Evolutionary conservation across 768 basidiomycete genomes (phyloP).

Genomic region (Pisolithus tinctorius): DNA sequence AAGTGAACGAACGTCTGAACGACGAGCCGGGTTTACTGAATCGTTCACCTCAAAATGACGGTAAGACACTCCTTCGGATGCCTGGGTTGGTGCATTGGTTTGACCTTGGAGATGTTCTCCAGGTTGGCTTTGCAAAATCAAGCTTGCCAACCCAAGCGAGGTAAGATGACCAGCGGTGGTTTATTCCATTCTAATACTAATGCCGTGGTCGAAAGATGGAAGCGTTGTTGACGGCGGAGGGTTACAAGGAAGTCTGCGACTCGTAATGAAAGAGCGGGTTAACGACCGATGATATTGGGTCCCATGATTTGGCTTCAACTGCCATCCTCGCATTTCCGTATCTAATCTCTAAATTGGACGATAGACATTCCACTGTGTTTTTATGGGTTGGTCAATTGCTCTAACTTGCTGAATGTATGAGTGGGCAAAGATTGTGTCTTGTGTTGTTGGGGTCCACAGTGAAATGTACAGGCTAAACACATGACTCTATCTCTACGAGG

Average conservation of each 20-base stretch:
- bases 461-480: background rate
- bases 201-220: slow-evolving; percentile 44
- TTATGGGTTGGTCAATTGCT: background rate
- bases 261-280: slow-evolving; percentile 15
- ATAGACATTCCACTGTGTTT: background rate
- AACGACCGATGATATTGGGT: background rate
- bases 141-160: slow-evolving; percentile 70
- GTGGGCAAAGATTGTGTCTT: background rate
- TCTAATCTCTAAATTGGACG: background rate
- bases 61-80: slow-evolving; percentile 34
- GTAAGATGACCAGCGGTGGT: slow-evolving; percentile 32
- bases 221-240: slow-evolving; percentile 61
- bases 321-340: slow-evolving; percentile 4
- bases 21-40: slow-evolving; percentile 76
- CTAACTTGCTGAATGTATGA: background rate
- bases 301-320: slow-evolving; percentile 18
- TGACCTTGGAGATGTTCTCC: background rate
- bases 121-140: slow-evolving; percentile 98
- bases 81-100: background rate
- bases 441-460: background rate
- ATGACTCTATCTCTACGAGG: background rate
- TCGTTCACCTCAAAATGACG: slow-evolving; percentile 78
- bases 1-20: slow-evolving; percentile 69
- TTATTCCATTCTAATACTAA: background rate
- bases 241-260: slow-evolving; percentile 63